Evolutionary conservation across 768 basidiomycete genomes (phyloP).

Genomic region (Tricholomella constricta): DNA sequence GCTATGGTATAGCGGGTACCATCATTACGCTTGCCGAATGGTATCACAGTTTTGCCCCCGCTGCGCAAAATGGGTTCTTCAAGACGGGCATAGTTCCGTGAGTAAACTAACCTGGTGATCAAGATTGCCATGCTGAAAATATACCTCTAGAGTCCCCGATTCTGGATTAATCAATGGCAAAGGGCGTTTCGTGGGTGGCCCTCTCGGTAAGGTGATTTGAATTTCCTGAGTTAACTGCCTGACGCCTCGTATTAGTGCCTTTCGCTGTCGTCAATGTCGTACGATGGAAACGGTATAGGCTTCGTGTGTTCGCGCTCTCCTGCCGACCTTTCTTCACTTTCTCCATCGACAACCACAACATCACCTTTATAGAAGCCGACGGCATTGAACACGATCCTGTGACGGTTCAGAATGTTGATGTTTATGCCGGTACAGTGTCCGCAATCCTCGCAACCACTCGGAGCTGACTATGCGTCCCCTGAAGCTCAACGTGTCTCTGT

Average conservation of each 20-base stretch:
- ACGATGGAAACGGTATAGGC: slow-evolving; percentile 46
- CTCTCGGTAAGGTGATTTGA: slow-evolving; percentile 32
- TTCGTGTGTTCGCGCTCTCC: slow-evolving; percentile 49
- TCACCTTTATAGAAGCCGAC: slow-evolving; percentile 41
- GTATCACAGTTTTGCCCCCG: slow-evolving; percentile 37
- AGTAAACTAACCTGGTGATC: background rate
- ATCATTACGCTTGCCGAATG: slow-evolving; percentile 40
- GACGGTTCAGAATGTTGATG: slow-evolving; percentile 41
- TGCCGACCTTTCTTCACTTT: slow-evolving; percentile 46
- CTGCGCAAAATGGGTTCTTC: slow-evolving; percentile 35
- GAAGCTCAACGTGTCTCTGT: slow-evolving; percentile 39
- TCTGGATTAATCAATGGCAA: slow-evolving; percentile 51
- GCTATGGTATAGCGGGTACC: slow-evolving; percentile 25
- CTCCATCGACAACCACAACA: slow-evolving; percentile 38
- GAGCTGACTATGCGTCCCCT: background rate
- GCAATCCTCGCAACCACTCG: background rate
- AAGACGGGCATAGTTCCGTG: slow-evolving; percentile 32
- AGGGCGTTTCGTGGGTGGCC: slow-evolving; percentile 44
- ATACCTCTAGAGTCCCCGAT: slow-evolving; percentile 29
- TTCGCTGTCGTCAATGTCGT: slow-evolving; percentile 46
- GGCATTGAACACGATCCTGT: slow-evolving; percentile 41
- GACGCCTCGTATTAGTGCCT: slow-evolving; percentile 22
- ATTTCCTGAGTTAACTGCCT: slow-evolving; percentile 23
- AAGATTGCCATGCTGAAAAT: slow-evolving; percentile 11
- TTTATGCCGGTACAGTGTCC: slow-evolving; percentile 39